A percentile compares a stretch with the other conserved stretches of the same genome.
Evolutionary conservation across 2,329 filamentous ascomycete species (phyloP).

Genomic region (Epicoccum sorghinum): DNA sequence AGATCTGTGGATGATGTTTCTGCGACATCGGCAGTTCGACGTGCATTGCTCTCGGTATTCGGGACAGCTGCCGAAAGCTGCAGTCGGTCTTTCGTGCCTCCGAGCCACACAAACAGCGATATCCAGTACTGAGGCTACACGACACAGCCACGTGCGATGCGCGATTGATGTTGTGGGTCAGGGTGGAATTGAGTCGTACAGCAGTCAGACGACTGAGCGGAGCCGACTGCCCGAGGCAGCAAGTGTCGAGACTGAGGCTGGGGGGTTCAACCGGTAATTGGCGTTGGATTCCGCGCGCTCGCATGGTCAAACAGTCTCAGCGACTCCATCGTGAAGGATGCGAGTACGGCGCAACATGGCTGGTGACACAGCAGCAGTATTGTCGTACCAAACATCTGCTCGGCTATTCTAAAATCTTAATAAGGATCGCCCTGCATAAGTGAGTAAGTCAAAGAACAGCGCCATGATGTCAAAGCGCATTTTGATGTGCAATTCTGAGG

Average conservation of each 20-base stretch:
- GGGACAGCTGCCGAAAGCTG: background rate
- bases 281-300: background rate
- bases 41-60: background rate
- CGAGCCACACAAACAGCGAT: background rate
- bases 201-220: background rate
- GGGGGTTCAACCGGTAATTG: too few species aligned
- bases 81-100: background rate
- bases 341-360: slow-evolving; percentile 24
- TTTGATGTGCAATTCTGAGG: background rate
- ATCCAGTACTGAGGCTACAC: background rate
- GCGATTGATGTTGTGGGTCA: slow-evolving; percentile 4
- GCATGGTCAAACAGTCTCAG: background rate
- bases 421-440: background rate
- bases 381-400: slow-evolving; percentile 13
- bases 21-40: background rate
- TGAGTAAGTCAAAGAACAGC: background rate
- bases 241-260: too few species aligned
- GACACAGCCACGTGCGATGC: slow-evolving; percentile 18
- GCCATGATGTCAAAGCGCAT: background rate
- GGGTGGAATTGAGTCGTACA: background rate
- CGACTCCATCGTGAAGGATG: background rate
- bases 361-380: slow-evolving; percentile 12
- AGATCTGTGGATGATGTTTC: background rate
- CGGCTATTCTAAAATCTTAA: background rate
- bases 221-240: background rate